Evolutionary conservation across 2,329 filamentous ascomycete species (phyloP).

Genomic region (Penicillium palitans): DNA sequence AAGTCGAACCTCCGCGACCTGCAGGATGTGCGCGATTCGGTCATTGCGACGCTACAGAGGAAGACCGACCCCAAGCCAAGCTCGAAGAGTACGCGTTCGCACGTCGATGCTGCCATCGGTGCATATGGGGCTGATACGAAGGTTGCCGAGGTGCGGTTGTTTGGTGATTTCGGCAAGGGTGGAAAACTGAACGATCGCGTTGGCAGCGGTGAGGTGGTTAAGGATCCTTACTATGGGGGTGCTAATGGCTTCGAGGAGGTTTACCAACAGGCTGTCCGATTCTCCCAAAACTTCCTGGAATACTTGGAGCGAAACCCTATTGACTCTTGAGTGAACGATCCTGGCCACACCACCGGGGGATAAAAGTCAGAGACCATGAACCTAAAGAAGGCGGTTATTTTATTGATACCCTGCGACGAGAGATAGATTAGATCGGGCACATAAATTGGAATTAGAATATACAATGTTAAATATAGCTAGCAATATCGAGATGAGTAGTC

Average conservation of each 20-base stretch:
- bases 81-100: constrained; percentile 37
- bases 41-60: constrained; percentile 50
- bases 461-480: not conserved
- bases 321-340: not conserved
- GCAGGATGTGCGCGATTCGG: constrained; percentile 57
- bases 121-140: constrained; percentile 35
- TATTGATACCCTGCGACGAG: constrained; percentile 26
- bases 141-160: constrained; percentile 68
- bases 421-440: constrained; percentile 1
- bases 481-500: not conserved
- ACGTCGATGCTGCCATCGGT: constrained; percentile 38
- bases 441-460: constrained; percentile 10
- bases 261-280: constrained; percentile 79
- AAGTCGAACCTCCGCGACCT: constrained; percentile 74
- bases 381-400: constrained; percentile 4
- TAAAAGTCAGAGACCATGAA: not conserved
- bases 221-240: constrained; percentile 93
- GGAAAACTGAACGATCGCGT: constrained; percentile 42
- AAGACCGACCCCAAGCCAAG: constrained; percentile 25
- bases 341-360: not conserved
- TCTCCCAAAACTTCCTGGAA: constrained; percentile 73
- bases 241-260: constrained; percentile 76
- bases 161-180: constrained; percentile 74
- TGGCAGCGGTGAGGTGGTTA: constrained; percentile 65
- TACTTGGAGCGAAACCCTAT: constrained; percentile 48